A percentile compares a stretch with the other conserved stretches of the same genome.
Evolutionary conservation across 805 yeast genomes (phyloP).

Genomic region (Candida pseudoglaebosa): DNA sequence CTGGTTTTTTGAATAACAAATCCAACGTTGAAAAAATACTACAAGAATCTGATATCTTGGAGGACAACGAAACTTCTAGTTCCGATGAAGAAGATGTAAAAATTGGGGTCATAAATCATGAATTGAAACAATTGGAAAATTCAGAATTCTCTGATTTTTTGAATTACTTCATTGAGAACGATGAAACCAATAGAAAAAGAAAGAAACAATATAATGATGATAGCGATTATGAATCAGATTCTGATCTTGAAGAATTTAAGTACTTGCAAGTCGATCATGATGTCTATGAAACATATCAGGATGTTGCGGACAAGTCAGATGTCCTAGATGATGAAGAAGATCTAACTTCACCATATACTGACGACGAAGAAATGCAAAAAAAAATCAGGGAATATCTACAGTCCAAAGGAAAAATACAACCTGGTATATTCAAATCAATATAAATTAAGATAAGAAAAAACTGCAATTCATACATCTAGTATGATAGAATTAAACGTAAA

Average conservation of each 20-base stretch:
- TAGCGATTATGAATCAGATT: constrained; percentile 13
- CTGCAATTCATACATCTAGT: constrained; percentile 1
- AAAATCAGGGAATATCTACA: constrained; percentile 1
- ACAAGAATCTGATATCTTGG: constrained; percentile 2
- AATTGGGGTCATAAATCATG: too few relatives aligned
- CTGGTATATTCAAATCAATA: neutral
- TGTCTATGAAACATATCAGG: constrained; percentile 2
- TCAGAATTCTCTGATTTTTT: constrained; percentile 11
- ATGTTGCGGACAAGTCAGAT: constrained; percentile 5
- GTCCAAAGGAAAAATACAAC: neutral
- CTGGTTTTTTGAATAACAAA: constrained; percentile 6
- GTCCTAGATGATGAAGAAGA: constrained; percentile 8
- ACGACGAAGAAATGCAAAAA: constrained; percentile 1
- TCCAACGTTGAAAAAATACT: constrained; percentile 2
- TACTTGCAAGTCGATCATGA: constrained; percentile 6
- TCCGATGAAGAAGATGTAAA: neutral
- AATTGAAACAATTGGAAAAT: too few relatives aligned
- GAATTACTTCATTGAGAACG: constrained; percentile 13
- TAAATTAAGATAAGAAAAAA: neutral
- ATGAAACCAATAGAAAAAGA: constrained; percentile 12
- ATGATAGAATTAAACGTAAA: neutral
- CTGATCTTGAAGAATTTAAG: constrained; percentile 4
- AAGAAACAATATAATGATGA: constrained; percentile 14
- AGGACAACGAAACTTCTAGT: constrained; percentile 1
- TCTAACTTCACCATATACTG: constrained; percentile 3